These are phyloP conservation scores for Cylindrodendrum hubeiense DNA, from an alignment of 2,329 filamentous ascomycete genomes.

Conservation along the genomic window DNA sequence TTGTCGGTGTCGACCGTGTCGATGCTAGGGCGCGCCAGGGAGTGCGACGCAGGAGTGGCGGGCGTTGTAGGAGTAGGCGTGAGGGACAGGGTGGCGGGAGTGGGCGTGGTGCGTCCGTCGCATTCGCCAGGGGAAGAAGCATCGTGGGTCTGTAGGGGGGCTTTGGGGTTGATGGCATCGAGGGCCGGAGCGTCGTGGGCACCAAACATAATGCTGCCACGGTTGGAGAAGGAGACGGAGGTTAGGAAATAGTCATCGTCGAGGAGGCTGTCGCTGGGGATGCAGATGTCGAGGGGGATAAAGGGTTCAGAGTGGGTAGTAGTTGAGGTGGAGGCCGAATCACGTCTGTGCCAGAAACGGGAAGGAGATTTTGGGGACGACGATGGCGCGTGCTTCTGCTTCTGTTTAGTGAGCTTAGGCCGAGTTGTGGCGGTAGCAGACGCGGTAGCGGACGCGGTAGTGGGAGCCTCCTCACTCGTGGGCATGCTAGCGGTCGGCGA, in stretches of 20 bases:
- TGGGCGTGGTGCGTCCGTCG: conserved; percentile 38
- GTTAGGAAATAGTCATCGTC: conserved; percentile 70
- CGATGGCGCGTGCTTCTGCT: conserved; percentile 31
- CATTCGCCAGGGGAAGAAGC: conserved; percentile 23
- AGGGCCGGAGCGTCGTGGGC: conserved; percentile 53
- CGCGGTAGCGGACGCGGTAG: conserved; percentile 31
- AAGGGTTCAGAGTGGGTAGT: conserved; percentile 51
- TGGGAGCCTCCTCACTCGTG: conserved; percentile 12
- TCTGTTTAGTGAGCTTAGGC: conserved; percentile 23
- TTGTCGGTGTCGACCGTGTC: conserved; percentile 40
- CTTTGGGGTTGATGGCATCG: conserved; percentile 34
- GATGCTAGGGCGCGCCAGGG: conserved; percentile 39
- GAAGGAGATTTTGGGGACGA: conserved; percentile 38
- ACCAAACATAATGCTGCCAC: conserved; percentile 73
- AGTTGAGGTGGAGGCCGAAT: conserved; percentile 41
- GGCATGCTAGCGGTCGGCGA: conserved; percentile 26
- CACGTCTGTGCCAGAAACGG: conserved; percentile 45
- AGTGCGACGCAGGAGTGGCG: conserved; percentile 39
- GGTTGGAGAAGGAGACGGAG: conserved; percentile 70
- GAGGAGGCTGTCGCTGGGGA: conserved; percentile 68
- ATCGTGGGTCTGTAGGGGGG: conserved; percentile 13
- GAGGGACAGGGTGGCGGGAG: conserved; percentile 1
- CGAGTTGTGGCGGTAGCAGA: conserved; percentile 36
- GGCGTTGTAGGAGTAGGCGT: conserved; percentile 39
- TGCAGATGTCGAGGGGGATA: conserved; percentile 66